Conservation (phyloP, 108 stramenopile genomes). For the Stephanodiscus triporus region DNA sequence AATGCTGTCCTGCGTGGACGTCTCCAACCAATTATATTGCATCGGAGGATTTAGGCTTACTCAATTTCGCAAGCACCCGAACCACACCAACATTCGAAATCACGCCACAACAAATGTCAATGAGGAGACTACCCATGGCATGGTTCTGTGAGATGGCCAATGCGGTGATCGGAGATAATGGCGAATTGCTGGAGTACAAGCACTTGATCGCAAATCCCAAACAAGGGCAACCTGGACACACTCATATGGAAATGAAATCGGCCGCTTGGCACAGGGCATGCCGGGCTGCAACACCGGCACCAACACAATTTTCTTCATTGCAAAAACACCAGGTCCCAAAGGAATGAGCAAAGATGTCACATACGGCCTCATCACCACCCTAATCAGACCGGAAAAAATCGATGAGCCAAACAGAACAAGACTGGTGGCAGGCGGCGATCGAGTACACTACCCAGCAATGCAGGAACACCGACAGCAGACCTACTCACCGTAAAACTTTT, state of each 20-base stretch:
- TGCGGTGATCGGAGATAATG: no score
- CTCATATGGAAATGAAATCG: not conserved
- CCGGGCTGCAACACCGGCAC: not conserved
- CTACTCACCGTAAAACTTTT: not conserved
- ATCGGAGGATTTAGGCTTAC: no score
- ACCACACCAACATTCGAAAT: no score
- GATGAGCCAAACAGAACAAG: not conserved
- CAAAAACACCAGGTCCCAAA: not conserved
- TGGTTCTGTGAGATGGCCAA: no score
- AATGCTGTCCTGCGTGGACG: no score
- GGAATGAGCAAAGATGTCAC: not conserved
- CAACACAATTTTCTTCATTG: not conserved
- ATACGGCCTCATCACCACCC: not conserved
- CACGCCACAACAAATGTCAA: no score
- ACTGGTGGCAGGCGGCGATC: not conserved
- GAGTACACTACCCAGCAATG: not conserved
- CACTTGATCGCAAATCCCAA: no score
- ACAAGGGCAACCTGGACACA: no score
- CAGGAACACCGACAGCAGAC: not conserved
- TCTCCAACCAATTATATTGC: no score
- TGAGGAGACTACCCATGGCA: no score
- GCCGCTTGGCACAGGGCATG: not conserved
- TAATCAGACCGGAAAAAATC: not conserved
- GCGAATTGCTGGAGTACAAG: no score
- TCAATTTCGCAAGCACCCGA: no score